phyloP scores from a whole-genome alignment of 352 stramenopile species.

The Phytopythium montanum region DNA sequence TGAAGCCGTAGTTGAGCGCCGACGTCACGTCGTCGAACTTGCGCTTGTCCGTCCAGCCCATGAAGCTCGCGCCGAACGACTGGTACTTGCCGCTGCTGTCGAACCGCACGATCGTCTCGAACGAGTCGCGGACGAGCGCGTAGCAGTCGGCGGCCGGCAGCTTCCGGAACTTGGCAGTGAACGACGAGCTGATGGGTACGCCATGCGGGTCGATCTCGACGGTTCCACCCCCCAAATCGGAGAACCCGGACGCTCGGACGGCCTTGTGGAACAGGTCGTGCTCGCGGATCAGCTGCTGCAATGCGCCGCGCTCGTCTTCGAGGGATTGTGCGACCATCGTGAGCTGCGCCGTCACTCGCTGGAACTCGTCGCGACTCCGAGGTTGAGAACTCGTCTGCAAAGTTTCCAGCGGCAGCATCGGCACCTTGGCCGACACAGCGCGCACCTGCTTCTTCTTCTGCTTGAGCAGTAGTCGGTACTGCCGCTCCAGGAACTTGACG shows the following conservation, averaged over 20 bases:
- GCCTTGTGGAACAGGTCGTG: constrained; percentile 33
- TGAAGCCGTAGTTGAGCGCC: constrained; percentile 42
- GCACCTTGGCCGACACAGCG: constrained; percentile 4
- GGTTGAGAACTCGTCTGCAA: background rate
- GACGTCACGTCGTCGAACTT: constrained; percentile 25
- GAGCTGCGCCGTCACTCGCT: constrained; percentile 31
- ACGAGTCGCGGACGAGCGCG: constrained; percentile 53
- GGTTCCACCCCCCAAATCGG: constrained; percentile 2
- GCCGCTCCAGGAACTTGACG: constrained; percentile 37
- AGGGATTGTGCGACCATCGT: constrained; percentile 32
- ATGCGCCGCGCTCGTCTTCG: constrained; percentile 32
- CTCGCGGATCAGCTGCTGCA: constrained; percentile 26
- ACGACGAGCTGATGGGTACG: constrained; percentile 34
- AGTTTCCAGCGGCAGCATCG: constrained; percentile 9
- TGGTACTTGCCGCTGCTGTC: constrained; percentile 29
- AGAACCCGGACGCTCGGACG: constrained; percentile 15
- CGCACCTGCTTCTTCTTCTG: constrained; percentile 19
- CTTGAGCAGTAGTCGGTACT: constrained; percentile 30
- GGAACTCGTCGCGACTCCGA: constrained; percentile 13
- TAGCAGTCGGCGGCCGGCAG: constrained; percentile 28
- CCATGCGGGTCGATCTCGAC: constrained; percentile 13
- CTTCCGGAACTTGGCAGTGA: constrained; percentile 16
- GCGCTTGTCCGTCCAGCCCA: constrained; percentile 55
- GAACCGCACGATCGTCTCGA: constrained; percentile 45
- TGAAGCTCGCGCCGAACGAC: constrained; percentile 38